Conservation (phyloP, 2,329 filamentous ascomycete species). For the Ceratocystis alfenasii region DNA sequence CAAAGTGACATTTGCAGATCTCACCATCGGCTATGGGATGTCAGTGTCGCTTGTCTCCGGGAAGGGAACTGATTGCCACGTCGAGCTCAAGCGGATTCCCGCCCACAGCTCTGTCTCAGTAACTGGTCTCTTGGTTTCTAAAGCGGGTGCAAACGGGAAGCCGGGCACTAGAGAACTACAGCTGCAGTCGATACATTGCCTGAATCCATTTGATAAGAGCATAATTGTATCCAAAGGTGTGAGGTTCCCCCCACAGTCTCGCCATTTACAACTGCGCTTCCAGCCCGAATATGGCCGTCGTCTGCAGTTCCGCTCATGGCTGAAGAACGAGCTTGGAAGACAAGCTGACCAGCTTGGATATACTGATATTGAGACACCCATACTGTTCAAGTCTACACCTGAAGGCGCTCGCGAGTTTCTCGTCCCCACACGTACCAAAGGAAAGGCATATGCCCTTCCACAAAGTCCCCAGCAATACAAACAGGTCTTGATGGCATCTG, state of each 20-base stretch:
- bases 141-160: constrained; percentile 24
- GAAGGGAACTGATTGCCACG: constrained; percentile 31
- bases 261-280: constrained; percentile 77
- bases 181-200: constrained; percentile 44
- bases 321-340: constrained; percentile 42
- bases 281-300: constrained; percentile 54
- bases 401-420: constrained; percentile 92
- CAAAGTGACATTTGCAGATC: constrained; percentile 57
- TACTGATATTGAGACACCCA: constrained; percentile 75
- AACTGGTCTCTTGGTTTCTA: constrained; percentile 30
- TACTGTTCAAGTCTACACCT: constrained; percentile 94
- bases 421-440: constrained; percentile 68
- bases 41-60: constrained; percentile 31
- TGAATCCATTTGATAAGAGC: constrained; percentile 64
- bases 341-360: constrained; percentile 48
- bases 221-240: constrained; percentile 66
- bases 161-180: constrained; percentile 24
- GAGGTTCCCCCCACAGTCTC: constrained; percentile 58
- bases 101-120: constrained; percentile 43
- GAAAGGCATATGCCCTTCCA: constrained; percentile 76
- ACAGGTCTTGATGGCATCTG: constrained; percentile 90
- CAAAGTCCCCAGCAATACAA: constrained; percentile 99
- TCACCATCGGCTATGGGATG: constrained; percentile 31
- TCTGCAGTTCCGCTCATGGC: constrained; percentile 55
- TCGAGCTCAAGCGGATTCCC: constrained; percentile 36